Base-by-base conservation (phyloP, 2,329 filamentous ascomycete species). In the Purpureocillium takamizusanense region DNA sequence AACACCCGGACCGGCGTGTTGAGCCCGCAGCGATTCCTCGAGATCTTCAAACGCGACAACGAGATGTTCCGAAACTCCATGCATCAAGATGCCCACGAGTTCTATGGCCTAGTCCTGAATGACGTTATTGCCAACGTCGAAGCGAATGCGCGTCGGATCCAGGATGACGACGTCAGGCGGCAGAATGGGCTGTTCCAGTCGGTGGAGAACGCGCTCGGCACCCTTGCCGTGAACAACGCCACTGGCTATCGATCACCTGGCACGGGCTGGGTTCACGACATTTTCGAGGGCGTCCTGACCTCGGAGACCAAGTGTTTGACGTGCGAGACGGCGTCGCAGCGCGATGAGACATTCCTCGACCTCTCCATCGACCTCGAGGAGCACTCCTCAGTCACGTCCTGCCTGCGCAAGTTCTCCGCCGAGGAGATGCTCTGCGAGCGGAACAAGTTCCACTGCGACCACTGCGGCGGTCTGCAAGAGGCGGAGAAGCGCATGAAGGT, bases 401-500 rank as follows among this genome's bases (percentile, higher is more conserved):
- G 92, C 57, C 65, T 98, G 46, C 78, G 86, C 42, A 95, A 95
- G 53, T 98, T 98, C 54, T 98, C 92, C 0, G 88, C 92, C 33
- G 92, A 97, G 53, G 92, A 98, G 61, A 95, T 97, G 87, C 74
- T 98, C 41, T 97, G 92, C 56, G 92, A 98, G 65, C 77, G 89
- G 43, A 97, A 98, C 68, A 98, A 98, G 57, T 98, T 98, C 49
- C 90, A 98, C 56, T 98, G 92, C 63, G 92, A 98, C 58, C 89
- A 89, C 51, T 98, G 92, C 51, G 92, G 92, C 38, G 92, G 92
- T 3, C 67, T 98, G 39, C 92, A 98, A 61, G 92, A 98, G 63
- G 92, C 92, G 0, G 92, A 98, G 61, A 98, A 97, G 69, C 78
- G 92, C 46, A 98, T 98, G 92, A 98, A 97, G 69, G 90, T 98